Percentiles rank a stretch among this genome's conserved stretches.
Conservation (phyloP, 768 basidiomycete genomes). For the Rhodosporidiobolus sp. region DNA sequence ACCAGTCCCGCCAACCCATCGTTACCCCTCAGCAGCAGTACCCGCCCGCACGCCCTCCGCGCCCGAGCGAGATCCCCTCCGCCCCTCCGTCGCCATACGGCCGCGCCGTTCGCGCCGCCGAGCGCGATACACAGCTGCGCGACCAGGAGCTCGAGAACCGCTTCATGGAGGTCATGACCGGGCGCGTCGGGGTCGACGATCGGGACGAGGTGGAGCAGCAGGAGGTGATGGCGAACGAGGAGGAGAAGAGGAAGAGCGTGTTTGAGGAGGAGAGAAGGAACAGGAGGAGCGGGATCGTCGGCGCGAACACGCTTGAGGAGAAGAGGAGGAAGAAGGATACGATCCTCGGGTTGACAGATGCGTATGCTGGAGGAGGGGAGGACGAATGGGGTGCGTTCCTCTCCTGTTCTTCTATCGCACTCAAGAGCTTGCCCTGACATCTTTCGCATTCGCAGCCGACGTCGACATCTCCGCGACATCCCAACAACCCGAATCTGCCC, state of each 20-base stretch:
- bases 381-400: constrained; percentile 11
- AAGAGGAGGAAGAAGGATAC: constrained; percentile 33
- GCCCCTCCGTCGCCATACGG: constrained; percentile 11
- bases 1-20: constrained; percentile 4
- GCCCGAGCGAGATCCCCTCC: constrained; percentile 23
- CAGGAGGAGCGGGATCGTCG: constrained; percentile 3
- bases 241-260: constrained; percentile 18
- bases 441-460: constrained; percentile 3
- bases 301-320: background rate
- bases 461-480: background rate
- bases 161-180: constrained; percentile 16
- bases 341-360: constrained; percentile 28
- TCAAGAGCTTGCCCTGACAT: background rate
- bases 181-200: constrained; percentile 1
- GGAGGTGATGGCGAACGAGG: background rate
- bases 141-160: constrained; percentile 15
- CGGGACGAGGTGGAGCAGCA: too few species aligned
- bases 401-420: too few species aligned
- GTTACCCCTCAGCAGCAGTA: background rate
- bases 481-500: too few species aligned
- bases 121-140: constrained; percentile 10
- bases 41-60: constrained; percentile 15
- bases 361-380: constrained; percentile 24
- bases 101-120: constrained; percentile 1
- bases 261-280: background rate